These are phyloP conservation scores for Thuja plicata DNA, from an alignment of 83 land plant species.

Conservation along the genomic window DNA sequence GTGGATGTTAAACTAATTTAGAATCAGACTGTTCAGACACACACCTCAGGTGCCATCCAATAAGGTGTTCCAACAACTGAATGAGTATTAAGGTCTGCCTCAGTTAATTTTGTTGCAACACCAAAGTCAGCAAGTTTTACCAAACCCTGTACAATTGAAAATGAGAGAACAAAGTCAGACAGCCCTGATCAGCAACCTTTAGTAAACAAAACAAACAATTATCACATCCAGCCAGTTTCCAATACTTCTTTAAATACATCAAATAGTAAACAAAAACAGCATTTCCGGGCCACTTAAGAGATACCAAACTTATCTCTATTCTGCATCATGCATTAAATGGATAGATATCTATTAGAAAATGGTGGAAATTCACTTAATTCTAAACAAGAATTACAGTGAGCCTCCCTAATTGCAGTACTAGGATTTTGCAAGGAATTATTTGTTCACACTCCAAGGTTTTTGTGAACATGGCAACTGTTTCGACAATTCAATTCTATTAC, in stretches of 20 bases:
- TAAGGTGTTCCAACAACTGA: conserved; percentile 99
- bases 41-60: conserved; percentile 99
- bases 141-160: conserved; percentile 65
- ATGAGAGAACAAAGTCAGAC: background rate
- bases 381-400: background rate
- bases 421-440: background rate
- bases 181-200: background rate
- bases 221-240: background rate
- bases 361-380: too few species aligned
- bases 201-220: background rate
- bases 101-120: conserved; percentile 96
- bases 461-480: background rate
- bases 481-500: background rate
- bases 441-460: background rate
- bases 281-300: background rate
- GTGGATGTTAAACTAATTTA: background rate
- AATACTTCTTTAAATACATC: background rate
- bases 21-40: background rate
- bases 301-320: background rate
- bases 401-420: background rate
- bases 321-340: background rate
- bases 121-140: conserved; percentile 99
- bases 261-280: background rate
- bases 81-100: conserved; percentile 96
- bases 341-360: background rate